Percentiles rank a stretch among this genome's conserved stretches.
phyloP scores from a whole-genome alignment of 2,329 filamentous ascomycete genomes.

The Hyphodiscus sp. region DNA sequence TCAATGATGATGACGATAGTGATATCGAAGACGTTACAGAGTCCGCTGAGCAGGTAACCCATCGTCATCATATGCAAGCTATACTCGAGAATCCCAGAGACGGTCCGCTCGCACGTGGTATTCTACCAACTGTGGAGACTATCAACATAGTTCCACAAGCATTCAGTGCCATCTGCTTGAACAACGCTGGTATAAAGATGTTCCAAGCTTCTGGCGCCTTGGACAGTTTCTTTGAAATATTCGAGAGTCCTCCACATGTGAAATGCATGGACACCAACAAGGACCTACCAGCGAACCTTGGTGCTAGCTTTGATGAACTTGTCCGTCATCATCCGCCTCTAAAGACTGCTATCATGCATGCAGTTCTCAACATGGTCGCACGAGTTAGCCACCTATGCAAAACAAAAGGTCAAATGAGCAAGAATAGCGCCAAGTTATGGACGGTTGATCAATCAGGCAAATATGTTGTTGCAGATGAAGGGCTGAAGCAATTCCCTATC shows the following conservation, averaged over 20 bases:
- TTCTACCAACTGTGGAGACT: constrained; percentile 81
- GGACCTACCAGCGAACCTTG: constrained; percentile 66
- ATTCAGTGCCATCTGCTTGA: constrained; percentile 89
- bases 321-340: constrained; percentile 86
- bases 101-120: constrained; percentile 55
- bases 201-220: constrained; percentile 79
- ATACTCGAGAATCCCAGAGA: constrained; percentile 40
- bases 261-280: constrained; percentile 73
- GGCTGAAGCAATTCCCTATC: constrained; percentile 20
- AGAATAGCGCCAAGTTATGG: constrained; percentile 76
- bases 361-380: constrained; percentile 83
- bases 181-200: constrained; percentile 78
- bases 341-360: constrained; percentile 71
- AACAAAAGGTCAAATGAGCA: constrained; percentile 59
- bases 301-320: constrained; percentile 86
- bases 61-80: constrained; percentile 45
- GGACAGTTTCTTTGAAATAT: constrained; percentile 89
- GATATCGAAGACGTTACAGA: constrained; percentile 31
- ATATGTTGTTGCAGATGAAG: constrained; percentile 48
- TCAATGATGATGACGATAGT: constrained; percentile 33
- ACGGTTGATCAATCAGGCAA: constrained; percentile 52
- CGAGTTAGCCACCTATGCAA: constrained; percentile 71
- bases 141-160: constrained; percentile 82
- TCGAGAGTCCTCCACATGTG: constrained; percentile 85
- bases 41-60: constrained; percentile 37